phyloP scores from a whole-genome alignment of 331 rosid genomes.

The Rhamnella rubrinervis region DNA sequence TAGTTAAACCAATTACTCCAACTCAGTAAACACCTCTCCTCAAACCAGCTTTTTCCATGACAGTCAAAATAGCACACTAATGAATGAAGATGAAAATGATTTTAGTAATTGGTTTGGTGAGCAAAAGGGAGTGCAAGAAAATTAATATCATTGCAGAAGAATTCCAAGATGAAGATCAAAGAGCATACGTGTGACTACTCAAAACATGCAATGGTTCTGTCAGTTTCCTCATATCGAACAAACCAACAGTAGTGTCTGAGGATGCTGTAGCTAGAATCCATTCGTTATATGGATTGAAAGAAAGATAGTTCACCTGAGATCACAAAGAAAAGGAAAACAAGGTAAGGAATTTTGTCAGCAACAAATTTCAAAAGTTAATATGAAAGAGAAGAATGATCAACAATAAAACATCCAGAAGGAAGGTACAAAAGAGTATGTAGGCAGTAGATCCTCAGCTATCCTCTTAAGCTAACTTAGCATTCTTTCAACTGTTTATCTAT shows the following conservation, averaged over 20 bases:
- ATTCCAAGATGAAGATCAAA: conserved; percentile 6
- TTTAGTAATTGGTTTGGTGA: neutral
- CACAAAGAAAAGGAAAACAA: conserved; percentile 5
- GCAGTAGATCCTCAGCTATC: neutral
- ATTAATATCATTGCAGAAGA: neutral
- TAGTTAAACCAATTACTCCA: too few species aligned
- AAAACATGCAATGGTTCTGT: conserved; percentile 61
- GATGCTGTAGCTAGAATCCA: conserved; percentile 96
- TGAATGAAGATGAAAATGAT: too few species aligned
- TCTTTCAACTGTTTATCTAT: neutral
- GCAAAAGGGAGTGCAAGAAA: neutral
- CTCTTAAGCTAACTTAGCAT: neutral
- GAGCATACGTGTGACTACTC: conserved; percentile 71
- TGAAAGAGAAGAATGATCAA: neutral
- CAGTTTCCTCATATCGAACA: conserved; percentile 77
- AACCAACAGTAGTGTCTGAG: conserved; percentile 74
- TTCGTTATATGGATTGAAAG: conserved; percentile 79
- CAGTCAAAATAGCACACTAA: too few species aligned
- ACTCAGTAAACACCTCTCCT: too few species aligned
- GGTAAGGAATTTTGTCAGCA: neutral
- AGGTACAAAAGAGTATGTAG: neutral
- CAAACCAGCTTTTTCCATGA: too few species aligned
- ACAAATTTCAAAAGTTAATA: neutral
- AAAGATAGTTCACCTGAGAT: conserved; percentile 77
- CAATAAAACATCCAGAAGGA: too few species aligned